These are phyloP conservation scores for Volvox reticuliferus DNA, from an alignment of 139 green algal genomes.

Conservation along the genomic window DNA sequence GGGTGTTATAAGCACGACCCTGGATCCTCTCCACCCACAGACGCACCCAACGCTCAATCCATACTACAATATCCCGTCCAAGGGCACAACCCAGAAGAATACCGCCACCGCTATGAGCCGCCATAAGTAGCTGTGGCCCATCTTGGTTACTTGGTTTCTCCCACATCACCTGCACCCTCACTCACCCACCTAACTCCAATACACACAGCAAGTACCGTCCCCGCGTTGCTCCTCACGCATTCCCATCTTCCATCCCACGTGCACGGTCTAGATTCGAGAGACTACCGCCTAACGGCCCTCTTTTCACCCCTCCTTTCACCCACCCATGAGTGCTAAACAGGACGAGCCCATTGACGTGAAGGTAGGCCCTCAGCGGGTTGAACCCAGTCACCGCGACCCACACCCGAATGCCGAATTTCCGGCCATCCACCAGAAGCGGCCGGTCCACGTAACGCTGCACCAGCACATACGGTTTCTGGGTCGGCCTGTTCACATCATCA, in stretches of 20 bases:
- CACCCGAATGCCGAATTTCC: conserved; percentile 74
- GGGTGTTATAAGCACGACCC: too few species aligned
- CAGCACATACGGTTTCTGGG: conserved; percentile 62
- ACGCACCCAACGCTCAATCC: too few species aligned
- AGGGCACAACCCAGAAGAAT: too few species aligned
- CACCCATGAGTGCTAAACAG: conserved; percentile 69
- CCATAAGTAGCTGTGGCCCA: too few species aligned
- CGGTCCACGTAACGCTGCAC: conserved; percentile 70
- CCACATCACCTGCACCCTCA: neutral
- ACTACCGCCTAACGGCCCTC: too few species aligned
- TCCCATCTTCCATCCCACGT: too few species aligned
- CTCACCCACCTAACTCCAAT: neutral
- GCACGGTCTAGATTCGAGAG: too few species aligned
- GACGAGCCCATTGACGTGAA: conserved; percentile 66
- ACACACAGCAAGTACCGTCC: too few species aligned
- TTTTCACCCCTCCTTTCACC: neutral
- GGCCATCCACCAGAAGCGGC: conserved; percentile 62
- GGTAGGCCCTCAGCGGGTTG: conserved; percentile 61
- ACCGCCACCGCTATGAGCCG: too few species aligned
- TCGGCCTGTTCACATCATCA: neutral
- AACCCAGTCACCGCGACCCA: conserved; percentile 66
- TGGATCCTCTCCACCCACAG: too few species aligned
- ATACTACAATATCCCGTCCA: too few species aligned
- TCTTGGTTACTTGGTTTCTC: neutral
- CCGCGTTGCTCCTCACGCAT: too few species aligned